Conservation (phyloP, 2,329 filamentous ascomycete genomes). For the Penicillium sp. region DNA sequence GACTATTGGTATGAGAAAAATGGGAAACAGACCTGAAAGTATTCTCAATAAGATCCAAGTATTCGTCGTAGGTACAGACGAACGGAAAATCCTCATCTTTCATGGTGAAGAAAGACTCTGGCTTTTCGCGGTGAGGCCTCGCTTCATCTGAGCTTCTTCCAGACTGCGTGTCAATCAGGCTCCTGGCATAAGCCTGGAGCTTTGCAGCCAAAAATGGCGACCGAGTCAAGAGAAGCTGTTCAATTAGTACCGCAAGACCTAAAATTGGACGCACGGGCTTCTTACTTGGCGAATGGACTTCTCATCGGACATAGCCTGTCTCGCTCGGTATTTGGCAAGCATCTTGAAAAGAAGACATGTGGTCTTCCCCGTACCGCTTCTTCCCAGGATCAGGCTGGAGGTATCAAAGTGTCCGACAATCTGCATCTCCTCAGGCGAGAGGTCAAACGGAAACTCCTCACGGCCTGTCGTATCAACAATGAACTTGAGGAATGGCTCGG, state of each 20-base stretch:
- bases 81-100: slow-evolving; percentile 26
- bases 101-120: slow-evolving; percentile 17
- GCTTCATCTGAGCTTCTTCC: background rate
- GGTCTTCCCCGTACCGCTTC: slow-evolving; percentile 34
- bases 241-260: background rate
- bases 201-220: slow-evolving; percentile 28
- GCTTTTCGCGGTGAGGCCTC: background rate
- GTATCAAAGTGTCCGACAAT: slow-evolving; percentile 25
- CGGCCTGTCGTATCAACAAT: slow-evolving; percentile 11
- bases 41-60: slow-evolving; percentile 23
- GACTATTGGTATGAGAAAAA: too few relatives aligned
- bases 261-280: background rate
- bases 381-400: slow-evolving; percentile 27
- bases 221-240: slow-evolving; percentile 29
- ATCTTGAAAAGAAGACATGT: slow-evolving; percentile 32
- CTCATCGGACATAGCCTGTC: slow-evolving; percentile 5
- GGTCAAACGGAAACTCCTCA: slow-evolving; percentile 32
- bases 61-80: slow-evolving; percentile 29
- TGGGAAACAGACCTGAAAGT: slow-evolving; percentile 8
- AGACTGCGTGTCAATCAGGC: slow-evolving; percentile 23
- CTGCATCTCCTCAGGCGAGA: slow-evolving; percentile 26
- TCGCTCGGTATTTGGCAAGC: slow-evolving; percentile 22
- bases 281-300: slow-evolving; percentile 17
- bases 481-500: slow-evolving; percentile 23
- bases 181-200: slow-evolving; percentile 22